Base-by-base conservation (phyloP, 75 land plant genomes). In the Ceratopteris richardii region DNA sequence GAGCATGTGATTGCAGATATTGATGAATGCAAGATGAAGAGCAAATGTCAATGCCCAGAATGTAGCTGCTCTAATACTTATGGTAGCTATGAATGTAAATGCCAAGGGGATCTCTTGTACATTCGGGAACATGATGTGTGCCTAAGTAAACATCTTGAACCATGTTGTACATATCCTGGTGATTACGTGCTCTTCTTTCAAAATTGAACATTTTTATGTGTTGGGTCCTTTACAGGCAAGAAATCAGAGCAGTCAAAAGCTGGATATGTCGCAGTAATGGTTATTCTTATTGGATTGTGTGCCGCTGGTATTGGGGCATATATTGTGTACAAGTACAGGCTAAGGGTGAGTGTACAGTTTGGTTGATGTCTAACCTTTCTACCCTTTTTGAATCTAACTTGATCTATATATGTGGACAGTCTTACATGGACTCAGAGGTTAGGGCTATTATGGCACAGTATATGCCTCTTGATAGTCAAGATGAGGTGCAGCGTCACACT, bases 371-470 rank as follows among this genome's bases (percentile, higher is more conserved):
- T 60, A 19, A 39, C 30, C 25, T 56, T 25, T 24, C 18, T 11
- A 44, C 13, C 1, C 9, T 21, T 50, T 23, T 40, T 52, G 23
- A 26, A 26, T 4, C 5, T 52, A 23, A 26, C 54, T 52, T 4
- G 24, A n/a, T 33, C 3, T 33, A 9, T 33, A 3, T 33, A 4
- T 3, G 51, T 48, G 25, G 57, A 55, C 85, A 88, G 97, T 72
- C 83, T 29, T 88, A 91, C 82, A 91, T 91, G 97, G 97, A 91
- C 64, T 87, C 89, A 7, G 93, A 87, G 65, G 88, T 91, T 50
- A 84, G 88, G 71, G 80, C 80, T 23, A 80, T 80, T 31, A 80
- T 80, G 82, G 82, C 82, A 0, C 82, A 79, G 50, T 79, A 79
- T 66, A 79, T 79, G 82, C 82, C 82, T 18, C 44, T 79, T 44